Base-by-base conservation (phyloP, 768 basidiomycete species). In the Trametes sanguinea region DNA sequence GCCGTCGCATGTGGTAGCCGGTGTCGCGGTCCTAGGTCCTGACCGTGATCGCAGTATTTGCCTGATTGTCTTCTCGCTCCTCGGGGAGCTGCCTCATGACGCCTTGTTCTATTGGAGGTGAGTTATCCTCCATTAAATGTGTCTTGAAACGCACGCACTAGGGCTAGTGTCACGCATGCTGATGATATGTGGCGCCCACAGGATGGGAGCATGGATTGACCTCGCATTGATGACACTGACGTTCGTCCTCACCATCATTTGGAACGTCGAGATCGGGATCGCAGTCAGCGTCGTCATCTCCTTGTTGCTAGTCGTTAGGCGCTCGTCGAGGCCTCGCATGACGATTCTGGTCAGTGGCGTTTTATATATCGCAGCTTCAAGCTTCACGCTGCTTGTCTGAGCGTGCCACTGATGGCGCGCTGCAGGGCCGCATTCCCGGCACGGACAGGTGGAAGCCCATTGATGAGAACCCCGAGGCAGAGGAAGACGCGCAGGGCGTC, bases 141-240 rank as follows among this genome's bases (percentile, higher is more conserved):
- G 42, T 54, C 22, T 39, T 39, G 39, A 13, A 39, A 13, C 39
- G 39, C 13, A 13, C 39, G 13, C 39, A 39, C 13, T 7, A 7
- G 13, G 39, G 8, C 39, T 8, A 39, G 39, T 7, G 39, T 13
- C 29, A 7, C 53, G 13, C 40, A 17, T 43, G 9, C 13, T 32
- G 2, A 51, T 43, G 47, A 42, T 32, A 29, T 14, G 30, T 32
- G 48, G 48, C 48, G 48, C 48, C 48, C 51, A 6, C 63, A 90
- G 90, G 68, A 94, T 97, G 84, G 71, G 84, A n/a, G 92, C 96
- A n/a, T 95, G 93, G 92, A 85, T 86, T 40, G 96, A 98, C 72
- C 79, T 96, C 51, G 76, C 83, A 5, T 83, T 98, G 69, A 94
- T 98, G 90, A 76, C 79, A 22, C 81, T 95, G 54, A 98, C 97